A percentile compares a stretch with the other conserved stretches of the same genome.
Conservation (phyloP, 257 asterid genomes). For the Forsythia suspensa region DNA sequence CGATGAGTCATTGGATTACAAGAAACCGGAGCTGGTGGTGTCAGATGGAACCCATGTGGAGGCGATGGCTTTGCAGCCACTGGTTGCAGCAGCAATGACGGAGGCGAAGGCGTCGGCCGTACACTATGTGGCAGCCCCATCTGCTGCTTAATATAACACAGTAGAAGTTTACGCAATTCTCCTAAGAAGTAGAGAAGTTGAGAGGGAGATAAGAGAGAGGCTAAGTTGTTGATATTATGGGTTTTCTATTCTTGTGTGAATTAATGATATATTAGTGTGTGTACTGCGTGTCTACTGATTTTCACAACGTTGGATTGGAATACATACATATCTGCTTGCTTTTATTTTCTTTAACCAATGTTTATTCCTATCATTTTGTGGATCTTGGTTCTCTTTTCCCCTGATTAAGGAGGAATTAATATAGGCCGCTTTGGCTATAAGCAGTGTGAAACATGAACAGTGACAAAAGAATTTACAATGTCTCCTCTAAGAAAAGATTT, state of each 20-base stretch:
- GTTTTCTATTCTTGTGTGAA: no score
- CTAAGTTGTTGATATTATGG: not conserved
- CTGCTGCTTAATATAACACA: conserved; percentile 35
- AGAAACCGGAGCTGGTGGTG: conserved; percentile 11
- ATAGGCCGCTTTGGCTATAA: no score
- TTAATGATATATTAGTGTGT: no score
- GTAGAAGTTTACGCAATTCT: not conserved
- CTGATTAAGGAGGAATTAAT: no score
- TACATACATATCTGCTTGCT: no score
- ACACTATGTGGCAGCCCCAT: conserved; percentile 40
- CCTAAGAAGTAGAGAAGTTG: not conserved
- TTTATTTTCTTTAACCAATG: no score
- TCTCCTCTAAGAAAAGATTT: no score
- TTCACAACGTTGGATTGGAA: no score
- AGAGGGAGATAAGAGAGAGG: conserved; percentile 1
- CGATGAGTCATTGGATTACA: conserved; percentile 41
- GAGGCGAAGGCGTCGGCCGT: conserved; percentile 22
- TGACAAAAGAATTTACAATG: no score
- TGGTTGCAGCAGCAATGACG: conserved; percentile 39
- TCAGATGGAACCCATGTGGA: conserved; percentile 9
- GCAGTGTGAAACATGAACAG: no score
- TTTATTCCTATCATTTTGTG: not conserved
- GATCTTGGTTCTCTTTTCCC: not conserved
- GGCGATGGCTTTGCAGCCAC: conserved; percentile 32
- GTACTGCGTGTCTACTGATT: no score